Percentiles rank a stretch among this genome's conserved stretches.
phyloP scores from a whole-genome alignment of 495 filamentous ascomycete species.

The Xylaria palmicola region DNA sequence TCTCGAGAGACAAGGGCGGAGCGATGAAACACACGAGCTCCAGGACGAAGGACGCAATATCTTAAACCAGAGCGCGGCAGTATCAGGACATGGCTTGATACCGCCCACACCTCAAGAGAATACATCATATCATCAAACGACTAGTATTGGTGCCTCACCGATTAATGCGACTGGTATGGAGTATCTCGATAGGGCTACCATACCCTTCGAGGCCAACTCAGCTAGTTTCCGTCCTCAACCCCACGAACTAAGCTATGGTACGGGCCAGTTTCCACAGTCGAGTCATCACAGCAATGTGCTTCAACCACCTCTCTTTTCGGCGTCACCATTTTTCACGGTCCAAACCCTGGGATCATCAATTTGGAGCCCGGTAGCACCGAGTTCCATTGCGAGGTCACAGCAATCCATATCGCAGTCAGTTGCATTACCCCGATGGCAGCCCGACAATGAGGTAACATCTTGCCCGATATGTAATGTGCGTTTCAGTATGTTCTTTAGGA shows the following conservation, averaged over 20 bases:
- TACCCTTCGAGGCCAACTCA: not conserved
- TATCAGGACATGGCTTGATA: not conserved
- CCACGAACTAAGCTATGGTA: not conserved
- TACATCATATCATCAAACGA: not conserved
- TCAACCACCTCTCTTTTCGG: not conserved
- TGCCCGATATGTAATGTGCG: conserved; percentile 78
- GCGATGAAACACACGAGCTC: not conserved
- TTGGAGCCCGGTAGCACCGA: conserved; percentile 12
- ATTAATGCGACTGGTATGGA: not conserved
- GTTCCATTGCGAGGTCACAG: not conserved
- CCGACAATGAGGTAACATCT: conserved; percentile 70
- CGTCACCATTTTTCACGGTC: not conserved
- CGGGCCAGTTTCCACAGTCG: not conserved
- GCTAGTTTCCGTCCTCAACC: not conserved
- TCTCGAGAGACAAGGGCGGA: not conserved
- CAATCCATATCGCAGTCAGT: conserved; percentile 28
- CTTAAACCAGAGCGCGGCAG: not conserved
- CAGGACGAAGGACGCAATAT: not conserved
- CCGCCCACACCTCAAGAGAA: not conserved
- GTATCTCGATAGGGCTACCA: no score
- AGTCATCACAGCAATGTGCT: not conserved
- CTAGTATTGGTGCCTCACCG: not conserved
- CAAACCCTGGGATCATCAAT: not conserved
- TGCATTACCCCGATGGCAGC: conserved; percentile 76
- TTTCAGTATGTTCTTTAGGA: conserved; percentile 85